Conservation (phyloP, 164 flowering plant species). For the Macadamia integrifolia region DNA sequence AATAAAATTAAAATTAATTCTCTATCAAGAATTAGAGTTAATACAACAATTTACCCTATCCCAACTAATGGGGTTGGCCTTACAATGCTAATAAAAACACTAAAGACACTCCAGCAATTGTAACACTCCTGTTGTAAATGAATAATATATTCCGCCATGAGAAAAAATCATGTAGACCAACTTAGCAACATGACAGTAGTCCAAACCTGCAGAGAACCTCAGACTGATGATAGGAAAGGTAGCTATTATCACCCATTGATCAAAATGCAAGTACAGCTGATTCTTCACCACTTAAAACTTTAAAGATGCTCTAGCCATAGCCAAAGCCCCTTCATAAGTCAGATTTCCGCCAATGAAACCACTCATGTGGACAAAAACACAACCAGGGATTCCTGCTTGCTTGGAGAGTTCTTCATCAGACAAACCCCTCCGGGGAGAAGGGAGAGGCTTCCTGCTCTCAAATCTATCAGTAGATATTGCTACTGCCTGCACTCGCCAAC, state of each 20-base stretch:
- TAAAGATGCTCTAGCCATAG: slow-evolving; percentile 81
- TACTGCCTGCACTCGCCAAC: slow-evolving; percentile 93
- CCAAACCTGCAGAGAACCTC: neutral
- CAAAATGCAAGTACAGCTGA: neutral
- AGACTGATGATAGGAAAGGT: neutral
- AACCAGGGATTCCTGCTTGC: slow-evolving; percentile 24
- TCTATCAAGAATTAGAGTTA: too few species aligned
- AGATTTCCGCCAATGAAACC: slow-evolving; percentile 90
- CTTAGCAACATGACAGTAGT: too few species aligned
- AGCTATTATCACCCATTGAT: too few species aligned
- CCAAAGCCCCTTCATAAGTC: slow-evolving; percentile 76
- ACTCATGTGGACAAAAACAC: slow-evolving; percentile 91
- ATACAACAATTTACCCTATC: too few species aligned
- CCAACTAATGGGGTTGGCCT: too few species aligned
- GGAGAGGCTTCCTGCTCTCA: slow-evolving; percentile 30
- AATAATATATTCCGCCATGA: too few species aligned
- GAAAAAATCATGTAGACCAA: too few species aligned
- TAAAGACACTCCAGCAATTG: too few species aligned
- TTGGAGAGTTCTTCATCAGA: slow-evolving; percentile 72
- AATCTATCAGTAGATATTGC: slow-evolving; percentile 62
- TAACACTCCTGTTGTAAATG: too few species aligned
- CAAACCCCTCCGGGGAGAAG: slow-evolving; percentile 61
- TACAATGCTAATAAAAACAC: too few species aligned
- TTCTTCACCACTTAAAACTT: slow-evolving; percentile 20
- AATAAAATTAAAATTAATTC: too few species aligned